A percentile compares a stretch with the other conserved stretches of the same genome.
Evolutionary conservation across 257 asterid genomes (phyloP).

Genomic region (Rhazya stricta): DNA sequence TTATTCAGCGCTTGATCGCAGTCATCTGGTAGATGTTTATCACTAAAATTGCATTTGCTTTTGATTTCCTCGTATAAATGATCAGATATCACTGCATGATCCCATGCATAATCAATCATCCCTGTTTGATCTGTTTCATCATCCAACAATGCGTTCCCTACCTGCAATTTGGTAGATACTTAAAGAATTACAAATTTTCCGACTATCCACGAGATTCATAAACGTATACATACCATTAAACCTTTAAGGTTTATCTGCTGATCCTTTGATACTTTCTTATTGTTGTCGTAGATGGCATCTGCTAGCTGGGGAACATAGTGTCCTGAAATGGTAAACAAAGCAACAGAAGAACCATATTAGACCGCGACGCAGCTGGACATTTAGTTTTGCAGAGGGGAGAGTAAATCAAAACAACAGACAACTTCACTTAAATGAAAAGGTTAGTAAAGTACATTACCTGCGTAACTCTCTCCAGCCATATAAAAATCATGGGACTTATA

Average conservation of each 20-base stretch:
- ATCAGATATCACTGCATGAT: slow-evolving; percentile 88
- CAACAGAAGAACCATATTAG: too few relatives aligned
- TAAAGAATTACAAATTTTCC: too few relatives aligned
- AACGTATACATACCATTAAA: slow-evolving; percentile 39
- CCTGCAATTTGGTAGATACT: too few relatives aligned
- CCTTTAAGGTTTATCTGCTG: slow-evolving; percentile 62
- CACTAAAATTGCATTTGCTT: slow-evolving; percentile 51
- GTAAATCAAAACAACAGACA: too few relatives aligned
- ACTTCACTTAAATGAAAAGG: too few relatives aligned
- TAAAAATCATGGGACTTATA: slow-evolving; percentile 68
- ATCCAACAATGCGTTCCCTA: slow-evolving; percentile 80
- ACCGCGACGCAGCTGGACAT: too few relatives aligned
- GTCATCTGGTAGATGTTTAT: background rate
- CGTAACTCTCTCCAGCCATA: slow-evolving; percentile 90
- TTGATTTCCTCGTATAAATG: slow-evolving; percentile 41
- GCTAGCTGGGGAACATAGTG: slow-evolving; percentile 89
- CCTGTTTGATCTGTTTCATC: slow-evolving; percentile 76
- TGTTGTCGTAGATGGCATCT: slow-evolving; percentile 46
- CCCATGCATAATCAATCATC: slow-evolving; percentile 85
- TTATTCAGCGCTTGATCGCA: slow-evolving; percentile 36
- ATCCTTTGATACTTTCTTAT: slow-evolving; percentile 25
- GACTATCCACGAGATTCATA: background rate
- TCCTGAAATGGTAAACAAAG: slow-evolving; percentile 28
- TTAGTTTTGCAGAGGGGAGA: too few relatives aligned
- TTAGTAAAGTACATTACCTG: too few relatives aligned